Base-by-base conservation (phyloP, 495 filamentous ascomycete species). In the Penicillium daleae region DNA sequence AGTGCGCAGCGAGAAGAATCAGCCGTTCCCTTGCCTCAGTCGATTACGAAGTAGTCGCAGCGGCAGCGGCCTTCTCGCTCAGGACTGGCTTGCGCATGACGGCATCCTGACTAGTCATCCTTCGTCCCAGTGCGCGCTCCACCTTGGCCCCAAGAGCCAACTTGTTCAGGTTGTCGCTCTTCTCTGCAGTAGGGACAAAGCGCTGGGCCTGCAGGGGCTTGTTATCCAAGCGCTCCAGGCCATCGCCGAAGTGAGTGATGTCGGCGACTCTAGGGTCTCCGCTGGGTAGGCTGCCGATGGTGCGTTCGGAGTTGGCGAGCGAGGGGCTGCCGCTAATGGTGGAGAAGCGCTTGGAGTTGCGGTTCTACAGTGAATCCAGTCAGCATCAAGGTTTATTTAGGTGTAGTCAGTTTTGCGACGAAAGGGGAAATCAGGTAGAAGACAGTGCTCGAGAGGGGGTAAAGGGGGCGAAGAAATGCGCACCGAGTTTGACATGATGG, bases 21-120 rank as follows among this genome's bases (percentile, higher is more conserved):
- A 10, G n/a, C 19, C 3, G 26, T 37, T 27, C 22, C 22, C 50
- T 44, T 9, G 17, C 19, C 10, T 37, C 37, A 8, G 13, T 46
- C 52, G 55, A 64, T 66, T 60, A 56, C 26, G 56, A 69, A 31
- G 65, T 69, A 4, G 75, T 70, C 40, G 73, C 69, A 32, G 67
- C 65, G 22, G 71, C 64, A n/a, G 70, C 71, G 27, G 72, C 59
- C 68, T 85, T 85, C 68, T 85, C 83, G 46, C 67, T 77, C 64
- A 82, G 66, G 56, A 80, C 80, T 7, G 81, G 79, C 66, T 83
- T 80, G 63, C 88, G 86, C 85, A 96, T 94, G 59, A 91, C 87
- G 49, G 95, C 96, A 75, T 99, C 95, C 73, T 99, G 95, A 67
- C 90, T 75, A 26, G 84, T 89, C 93, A 98, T 96, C 66, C 95